Evolutionary conservation across 208 protist genomes (phyloP), one percentile per base, ranked within the genome.

Genomic region (Polymyxa betae): DNA sequence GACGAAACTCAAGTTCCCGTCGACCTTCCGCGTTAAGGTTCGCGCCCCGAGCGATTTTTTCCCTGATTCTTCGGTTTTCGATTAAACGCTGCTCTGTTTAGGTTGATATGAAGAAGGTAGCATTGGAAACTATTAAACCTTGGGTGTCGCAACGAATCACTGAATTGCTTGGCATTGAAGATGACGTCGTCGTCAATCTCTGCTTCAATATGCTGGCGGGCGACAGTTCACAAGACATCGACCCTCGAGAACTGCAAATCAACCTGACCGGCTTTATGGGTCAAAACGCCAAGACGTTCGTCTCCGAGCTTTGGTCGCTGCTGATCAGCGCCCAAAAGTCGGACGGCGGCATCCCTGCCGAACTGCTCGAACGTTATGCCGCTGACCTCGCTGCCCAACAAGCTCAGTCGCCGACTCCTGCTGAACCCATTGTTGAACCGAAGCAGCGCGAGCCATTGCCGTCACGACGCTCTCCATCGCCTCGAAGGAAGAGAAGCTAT

Each of bases 161-260:
- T n/a, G 72, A 82, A 5, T n/a, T 82, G 16, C 72, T 82, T 43
- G 72, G 72, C 16, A 82, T 82, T 43, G 72, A 82, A 43, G 72
- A 82, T 35, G 72, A 82, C 72, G 72, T 82, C n/a, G 72, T 82
- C n/a, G 72, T 82, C 16, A 82, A 82, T 43, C n/a, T 82, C 16
- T 82, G 72, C 72, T 82, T 82, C n/a, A 82, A 82, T 43, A 82
- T 82, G 72, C 72, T 82, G n/a, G 16, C 72, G 16, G 72, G 72
- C 5, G 72, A 43, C n/a, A 66, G 20, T 66, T 32, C 20, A 32
- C n/a, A n/a, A n/a, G 24, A 29, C 24, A 12, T 82, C 12, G 72
- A 82, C n/a, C 72, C 72, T 20, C 72, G 72, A 20, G 72, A 82
- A 43, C 16, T 82, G 16, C 72, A 82, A 82, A 82, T 82, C n/a